Percentiles rank a stretch among this genome's conserved stretches.
phyloP scores from a whole-genome alignment of 2,329 filamentous ascomycete species.

The Fusarium begoniae region DNA sequence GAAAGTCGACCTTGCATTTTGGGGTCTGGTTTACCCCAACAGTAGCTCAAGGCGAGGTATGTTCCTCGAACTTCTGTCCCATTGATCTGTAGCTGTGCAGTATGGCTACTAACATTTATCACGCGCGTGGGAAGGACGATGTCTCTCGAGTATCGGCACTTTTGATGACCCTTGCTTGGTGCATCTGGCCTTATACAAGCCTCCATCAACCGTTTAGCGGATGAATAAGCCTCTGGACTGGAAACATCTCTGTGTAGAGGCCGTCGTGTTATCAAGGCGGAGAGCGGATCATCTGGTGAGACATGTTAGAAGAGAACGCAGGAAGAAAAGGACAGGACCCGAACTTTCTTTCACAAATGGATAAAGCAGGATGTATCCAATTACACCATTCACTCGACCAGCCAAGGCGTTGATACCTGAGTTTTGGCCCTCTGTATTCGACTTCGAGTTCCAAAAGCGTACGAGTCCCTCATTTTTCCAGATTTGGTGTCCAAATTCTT shows the following conservation, averaged over 20 bases:
- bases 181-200: fast-evolving
- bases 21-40: not conserved
- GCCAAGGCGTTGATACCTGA: fast-evolving
- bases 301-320: fast-evolving
- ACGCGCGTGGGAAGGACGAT: fast-evolving
- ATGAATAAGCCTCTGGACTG: fast-evolving
- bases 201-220: fast-evolving
- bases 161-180: not conserved
- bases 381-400: fast-evolving
- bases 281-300: not conserved
- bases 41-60: not conserved
- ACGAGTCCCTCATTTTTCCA: not conserved
- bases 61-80: fast-evolving
- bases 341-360: not conserved
- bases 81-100: not conserved
- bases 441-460: fast-evolving
- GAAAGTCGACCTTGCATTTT: fast-evolving
- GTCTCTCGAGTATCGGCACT: not conserved
- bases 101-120: fast-evolving
- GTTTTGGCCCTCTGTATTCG: fast-evolving
- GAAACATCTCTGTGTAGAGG: not conserved
- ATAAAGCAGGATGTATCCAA: fast-evolving
- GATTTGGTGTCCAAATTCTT: fast-evolving
- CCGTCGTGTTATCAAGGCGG: fast-evolving
- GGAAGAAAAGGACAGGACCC: fast-evolving